Evolutionary conservation across 441 rosid genomes (phyloP).

Genomic region (Pelargonium myrrhifolium): DNA sequence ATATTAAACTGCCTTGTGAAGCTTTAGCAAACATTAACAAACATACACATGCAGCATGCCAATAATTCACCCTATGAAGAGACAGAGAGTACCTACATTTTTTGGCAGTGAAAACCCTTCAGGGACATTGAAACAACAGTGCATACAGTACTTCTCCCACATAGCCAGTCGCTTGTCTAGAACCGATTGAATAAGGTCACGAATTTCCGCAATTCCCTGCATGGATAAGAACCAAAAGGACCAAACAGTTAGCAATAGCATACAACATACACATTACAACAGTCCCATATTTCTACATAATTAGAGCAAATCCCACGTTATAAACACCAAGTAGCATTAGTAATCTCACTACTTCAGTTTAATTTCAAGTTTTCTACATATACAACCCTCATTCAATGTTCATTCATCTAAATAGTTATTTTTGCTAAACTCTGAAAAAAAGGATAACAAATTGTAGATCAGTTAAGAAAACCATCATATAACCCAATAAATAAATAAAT

Average conservation of each 20-base stretch:
- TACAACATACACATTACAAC: background rate
- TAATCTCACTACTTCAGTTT: background rate
- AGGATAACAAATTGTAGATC: background rate
- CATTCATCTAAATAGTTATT: too few species aligned
- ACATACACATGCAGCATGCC: background rate
- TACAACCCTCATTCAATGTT: background rate
- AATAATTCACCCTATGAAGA: background rate
- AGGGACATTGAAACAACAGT: constrained; percentile 59
- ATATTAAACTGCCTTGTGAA: background rate
- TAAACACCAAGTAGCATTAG: background rate
- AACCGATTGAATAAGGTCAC: constrained; percentile 40
- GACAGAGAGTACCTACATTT: constrained; percentile 38
- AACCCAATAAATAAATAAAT: background rate
- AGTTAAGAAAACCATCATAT: background rate
- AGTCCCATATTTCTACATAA: background rate
- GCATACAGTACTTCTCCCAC: constrained; percentile 73
- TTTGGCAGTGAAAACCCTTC: constrained; percentile 46
- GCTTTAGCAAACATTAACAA: background rate
- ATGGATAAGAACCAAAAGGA: constrained; percentile 13
- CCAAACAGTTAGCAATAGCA: constrained; percentile 1
- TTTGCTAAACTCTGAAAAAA: background rate
- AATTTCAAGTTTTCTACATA: background rate
- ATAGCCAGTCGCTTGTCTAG: constrained; percentile 45
- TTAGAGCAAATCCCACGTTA: background rate
- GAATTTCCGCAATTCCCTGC: constrained; percentile 52